These are phyloP conservation scores for Scutellaria baicalensis DNA, from an alignment of 257 asterid species.

Conservation along the genomic window DNA sequence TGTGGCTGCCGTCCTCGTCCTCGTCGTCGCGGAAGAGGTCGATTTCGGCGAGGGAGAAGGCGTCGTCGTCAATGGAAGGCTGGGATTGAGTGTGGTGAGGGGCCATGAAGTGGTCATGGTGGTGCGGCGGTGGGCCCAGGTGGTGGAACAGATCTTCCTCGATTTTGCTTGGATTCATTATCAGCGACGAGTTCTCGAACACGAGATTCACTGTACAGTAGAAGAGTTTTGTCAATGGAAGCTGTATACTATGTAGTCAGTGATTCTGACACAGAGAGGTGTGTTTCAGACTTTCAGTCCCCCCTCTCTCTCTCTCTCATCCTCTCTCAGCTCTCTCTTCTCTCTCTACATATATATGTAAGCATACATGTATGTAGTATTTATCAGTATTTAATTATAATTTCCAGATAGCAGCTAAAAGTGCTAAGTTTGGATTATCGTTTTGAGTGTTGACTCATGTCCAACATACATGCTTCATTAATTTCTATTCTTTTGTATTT, in stretches of 20 bases:
- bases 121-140: slow-evolving; percentile 36
- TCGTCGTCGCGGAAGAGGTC: slow-evolving; percentile 75
- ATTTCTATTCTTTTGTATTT: too few relatives aligned
- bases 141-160: slow-evolving; percentile 62
- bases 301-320: slow-evolving; percentile 7
- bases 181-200: background rate
- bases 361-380: background rate
- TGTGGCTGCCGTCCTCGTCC: slow-evolving; percentile 71
- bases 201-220: background rate
- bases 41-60: slow-evolving; percentile 57
- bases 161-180: slow-evolving; percentile 67
- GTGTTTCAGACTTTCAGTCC: background rate
- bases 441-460: background rate
- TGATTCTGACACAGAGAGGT: slow-evolving; percentile 7
- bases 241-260: slow-evolving; percentile 9
- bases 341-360: background rate
- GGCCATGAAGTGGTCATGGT: slow-evolving; percentile 40
- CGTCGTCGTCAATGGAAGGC: slow-evolving; percentile 50
- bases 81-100: slow-evolving; percentile 40
- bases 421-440: background rate
- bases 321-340: too few relatives aligned
- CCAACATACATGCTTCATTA: background rate
- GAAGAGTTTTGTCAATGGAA: slow-evolving; percentile 11
- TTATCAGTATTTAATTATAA: background rate
- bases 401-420: background rate